Base-by-base conservation (phyloP, 768 basidiomycete genomes). In the Russula foetens region DNA sequence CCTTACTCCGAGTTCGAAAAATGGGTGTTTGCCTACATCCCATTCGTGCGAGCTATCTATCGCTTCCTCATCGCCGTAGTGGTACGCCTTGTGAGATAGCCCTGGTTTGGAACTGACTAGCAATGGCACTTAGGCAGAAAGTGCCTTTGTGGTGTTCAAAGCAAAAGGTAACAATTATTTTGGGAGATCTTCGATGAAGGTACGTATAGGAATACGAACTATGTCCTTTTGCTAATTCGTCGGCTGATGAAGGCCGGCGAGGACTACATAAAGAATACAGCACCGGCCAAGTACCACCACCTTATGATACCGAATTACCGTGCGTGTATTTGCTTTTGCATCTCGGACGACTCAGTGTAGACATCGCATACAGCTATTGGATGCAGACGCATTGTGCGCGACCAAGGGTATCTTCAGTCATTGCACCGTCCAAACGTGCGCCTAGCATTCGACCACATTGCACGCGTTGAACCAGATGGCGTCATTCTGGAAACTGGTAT, bases 361-460 rank as follows among this genome's bases (percentile, higher is more conserved):
- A 44, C 19, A 19, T 6, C 9, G 9, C 39, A 17, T 52, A 3
- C 43, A 82, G 81, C 77, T 43, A 74, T 79, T 19, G 84, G 84
- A 29, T 86, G 84, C 69, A 85, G 82, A 70, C 77, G 85, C 43
- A 77, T 85, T 24, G 79, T 86, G 21, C 75, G 79, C 59, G 81
- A 87, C 66, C 79, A 80, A 3, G 77, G 77, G 29, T 85, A 84
- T 68, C 76, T 86, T 17, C 67, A 76, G 12, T 73, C 75, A 23
- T 69, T 86, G 53, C 71, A 79, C 53, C 73, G 72, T 49, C 74
- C 80, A 1, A 85, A 86, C 68, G 79, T 85, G 39, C 70, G 71
- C 39, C 63, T 85, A 38, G 70, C 67, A 26, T 83, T 62, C 78
- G 79, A 79, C 79, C 33, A 69, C 62, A 81, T 84, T 49, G 74